Conservation (phyloP, 257 asterid genomes). For the Phtheirospermum japonicum region DNA sequence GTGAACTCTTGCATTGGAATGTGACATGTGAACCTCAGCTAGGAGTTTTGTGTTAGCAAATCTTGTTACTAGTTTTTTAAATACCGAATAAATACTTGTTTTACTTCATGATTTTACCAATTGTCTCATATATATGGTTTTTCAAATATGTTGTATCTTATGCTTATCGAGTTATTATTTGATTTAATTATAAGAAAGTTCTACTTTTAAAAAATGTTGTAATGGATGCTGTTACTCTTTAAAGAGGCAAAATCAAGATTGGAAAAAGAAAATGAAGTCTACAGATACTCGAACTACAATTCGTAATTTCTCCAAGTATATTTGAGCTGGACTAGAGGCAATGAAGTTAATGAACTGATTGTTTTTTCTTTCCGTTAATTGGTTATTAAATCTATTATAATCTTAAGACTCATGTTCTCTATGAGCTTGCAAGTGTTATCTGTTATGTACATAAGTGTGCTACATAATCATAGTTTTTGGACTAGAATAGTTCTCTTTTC, state of each 20-base stretch:
- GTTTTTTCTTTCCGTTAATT: neutral
- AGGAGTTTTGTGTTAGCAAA: conserved; percentile 28
- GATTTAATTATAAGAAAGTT: too few species aligned
- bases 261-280: conserved; percentile 12
- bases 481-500: too few species aligned
- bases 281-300: neutral
- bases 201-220: too few species aligned
- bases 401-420: neutral
- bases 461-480: neutral
- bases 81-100: conserved; percentile 22
- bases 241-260: conserved; percentile 12
- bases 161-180: too few species aligned
- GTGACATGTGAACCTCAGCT: conserved; percentile 40
- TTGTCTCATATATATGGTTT: conserved; percentile 11
- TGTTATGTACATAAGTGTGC: neutral
- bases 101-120: conserved; percentile 4
- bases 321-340: conserved; percentile 1
- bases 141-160: too few species aligned
- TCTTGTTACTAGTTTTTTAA: too few species aligned
- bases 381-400: neutral
- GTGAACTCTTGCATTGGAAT: conserved; percentile 36
- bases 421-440: neutral
- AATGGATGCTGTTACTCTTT: too few species aligned
- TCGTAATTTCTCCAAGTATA: neutral
- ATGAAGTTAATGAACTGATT: neutral